phyloP scores from a whole-genome alignment of 352 stramenopile species.

The Blastocystis sp. region DNA sequence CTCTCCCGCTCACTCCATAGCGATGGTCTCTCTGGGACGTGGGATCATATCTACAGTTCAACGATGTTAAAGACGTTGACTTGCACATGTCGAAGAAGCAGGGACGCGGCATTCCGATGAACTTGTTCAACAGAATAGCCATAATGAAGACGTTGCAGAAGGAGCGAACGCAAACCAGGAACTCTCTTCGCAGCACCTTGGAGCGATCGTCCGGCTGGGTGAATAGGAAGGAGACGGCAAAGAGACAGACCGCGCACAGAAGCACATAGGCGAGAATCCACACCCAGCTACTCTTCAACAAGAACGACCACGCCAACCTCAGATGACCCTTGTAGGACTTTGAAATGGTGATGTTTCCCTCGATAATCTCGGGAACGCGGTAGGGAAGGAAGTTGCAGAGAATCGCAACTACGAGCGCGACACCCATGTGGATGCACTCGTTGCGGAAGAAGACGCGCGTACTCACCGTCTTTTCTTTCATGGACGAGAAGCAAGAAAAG shows the following conservation, averaged over 20 bases:
- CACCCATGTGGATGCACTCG: not conserved
- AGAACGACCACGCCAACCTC: not conserved
- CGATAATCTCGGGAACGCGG: not conserved
- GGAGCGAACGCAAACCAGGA: not conserved
- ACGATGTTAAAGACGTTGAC: not conserved
- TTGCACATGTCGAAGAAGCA: not conserved
- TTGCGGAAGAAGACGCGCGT: not conserved
- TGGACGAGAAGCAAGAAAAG: not conserved
- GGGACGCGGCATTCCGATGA: not conserved
- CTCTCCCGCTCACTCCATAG: not conserved
- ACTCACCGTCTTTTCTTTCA: not conserved
- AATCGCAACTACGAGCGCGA: not conserved
- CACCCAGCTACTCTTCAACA: not conserved
- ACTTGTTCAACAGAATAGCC: not conserved
- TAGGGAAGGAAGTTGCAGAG: not conserved
- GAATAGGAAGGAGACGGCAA: not conserved
- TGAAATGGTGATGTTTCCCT: not conserved
- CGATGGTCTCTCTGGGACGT: not conserved
- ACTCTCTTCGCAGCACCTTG: not conserved
- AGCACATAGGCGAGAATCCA: not conserved
- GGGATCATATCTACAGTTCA: not conserved
- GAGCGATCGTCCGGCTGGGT: not conserved
- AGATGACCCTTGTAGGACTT: not conserved
- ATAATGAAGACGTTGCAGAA: not conserved
- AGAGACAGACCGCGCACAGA: not conserved